Base-by-base conservation (phyloP, 192 early-diverging fungal species). In the Lobosporangium transversale region DNA sequence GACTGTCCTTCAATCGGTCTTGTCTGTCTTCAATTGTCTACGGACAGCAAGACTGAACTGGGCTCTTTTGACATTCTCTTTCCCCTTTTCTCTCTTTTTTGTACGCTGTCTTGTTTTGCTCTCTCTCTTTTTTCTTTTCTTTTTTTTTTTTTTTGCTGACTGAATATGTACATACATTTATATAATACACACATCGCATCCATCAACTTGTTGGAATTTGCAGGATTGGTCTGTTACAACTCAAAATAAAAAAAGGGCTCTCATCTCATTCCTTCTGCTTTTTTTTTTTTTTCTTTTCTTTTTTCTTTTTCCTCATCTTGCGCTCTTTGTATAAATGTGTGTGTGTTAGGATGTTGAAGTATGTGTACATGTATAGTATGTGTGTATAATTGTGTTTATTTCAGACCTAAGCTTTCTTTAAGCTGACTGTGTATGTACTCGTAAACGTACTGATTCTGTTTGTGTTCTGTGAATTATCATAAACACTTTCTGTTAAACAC, bases 21-120 rank as follows among this genome's bases (percentile, higher is more conserved):
- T n/a, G n/a, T n/a, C n/a, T n/a, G n/a, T n/a, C n/a, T n/a, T n/a
- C n/a, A n/a, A n/a, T n/a, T n/a, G n/a, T n/a, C n/a, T n/a, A n/a
- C n/a, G n/a, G n/a, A n/a, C n/a, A n/a, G n/a, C n/a, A n/a, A n/a
- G n/a, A n/a, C n/a, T n/a, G n/a, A n/a, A n/a, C n/a, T n/a, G n/a
- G n/a, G n/a, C n/a, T n/a, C 37, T 40, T 40, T 40, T 40, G 14
- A 40, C 37, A 40, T 40, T 40, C 40, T 43, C 55, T 40, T 42
- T 11, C 43, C 15, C 44, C 11, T 29, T 17, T 27, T 37, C 42
- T 47, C 42, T 4, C 57, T 31, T 29, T 30, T 40, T 7, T 15
- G 1, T 31, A 10, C 53, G 30, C 49, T 4, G n/a, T n/a, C 37
- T 40, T 40, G 14, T 40, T 40, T 40, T 40, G 7, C 37, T 40